These are phyloP conservation scores for Citrus mangshanensis DNA, from an alignment of 345 rosid species.

Conservation along the genomic window DNA sequence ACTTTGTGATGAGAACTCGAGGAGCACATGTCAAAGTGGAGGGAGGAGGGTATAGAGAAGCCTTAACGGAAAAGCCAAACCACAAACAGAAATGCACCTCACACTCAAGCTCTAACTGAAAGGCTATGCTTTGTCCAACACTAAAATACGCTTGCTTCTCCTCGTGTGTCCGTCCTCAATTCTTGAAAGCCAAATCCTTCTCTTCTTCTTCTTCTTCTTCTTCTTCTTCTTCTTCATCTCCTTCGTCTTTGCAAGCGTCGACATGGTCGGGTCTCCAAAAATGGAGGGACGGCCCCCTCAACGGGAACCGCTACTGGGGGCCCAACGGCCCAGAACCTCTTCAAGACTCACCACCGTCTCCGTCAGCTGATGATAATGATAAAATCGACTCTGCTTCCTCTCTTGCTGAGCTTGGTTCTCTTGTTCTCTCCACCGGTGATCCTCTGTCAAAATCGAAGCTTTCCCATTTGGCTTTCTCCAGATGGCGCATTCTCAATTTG, in stretches of 20 bases:
- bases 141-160: not conserved
- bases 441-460: constrained; percentile 66
- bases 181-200: constrained; percentile 13
- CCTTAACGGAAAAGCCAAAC: not conserved
- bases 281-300: constrained; percentile 68
- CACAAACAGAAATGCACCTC: not conserved
- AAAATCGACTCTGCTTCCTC: constrained; percentile 52
- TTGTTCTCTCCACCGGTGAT: constrained; percentile 70
- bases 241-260: constrained; percentile 21
- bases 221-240: constrained; percentile 11
- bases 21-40: too few species aligned
- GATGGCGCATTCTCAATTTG: constrained; percentile 55
- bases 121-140: not conserved
- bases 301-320: constrained; percentile 76
- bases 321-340: constrained; percentile 57
- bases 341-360: constrained; percentile 5
- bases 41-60: not conserved
- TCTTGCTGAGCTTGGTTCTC: constrained; percentile 79
- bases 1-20: too few species aligned
- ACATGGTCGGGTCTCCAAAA: constrained; percentile 66
- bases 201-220: constrained; percentile 24
- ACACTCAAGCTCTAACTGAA: not conserved
- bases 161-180: constrained; percentile 1
- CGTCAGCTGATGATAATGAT: not conserved
- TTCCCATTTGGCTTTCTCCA: constrained; percentile 76